Base-by-base conservation (phyloP, 495 filamentous ascomycete genomes). In the Hypomontagnella monticulosa region DNA sequence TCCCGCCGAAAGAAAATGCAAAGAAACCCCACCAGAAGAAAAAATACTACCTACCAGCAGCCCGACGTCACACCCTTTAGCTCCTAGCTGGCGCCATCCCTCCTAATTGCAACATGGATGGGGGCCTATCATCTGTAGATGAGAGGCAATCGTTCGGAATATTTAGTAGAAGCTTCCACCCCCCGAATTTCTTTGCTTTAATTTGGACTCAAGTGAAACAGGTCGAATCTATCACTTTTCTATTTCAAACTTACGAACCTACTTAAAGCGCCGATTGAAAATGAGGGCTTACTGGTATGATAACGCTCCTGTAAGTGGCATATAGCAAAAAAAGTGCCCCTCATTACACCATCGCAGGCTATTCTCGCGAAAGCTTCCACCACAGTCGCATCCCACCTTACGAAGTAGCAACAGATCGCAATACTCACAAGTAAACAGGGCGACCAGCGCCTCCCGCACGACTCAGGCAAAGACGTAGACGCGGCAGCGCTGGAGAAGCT, bases 231-330 rank as follows among this genome's bases (percentile, higher is more conserved):
- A 11, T 12, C 3, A 19, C 8, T 43, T 20, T 37, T 36, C 33
- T 11, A 18, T 10, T 51, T 15, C 10, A 34, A 40, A 47, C 19
- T 4, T 27, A 12, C 19, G 34, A 52, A 34, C 18, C 2, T 3
- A 53, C 5, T 20, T 14, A 30, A 44, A 18, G 16, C 8, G 10
- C 5, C 18, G 10, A 18, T 55, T 48, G 51, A 81, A 72, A 62
- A 95, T 96, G 92, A 89, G 85, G 75, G 90, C 88, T 59, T 96
- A 95, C 79, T 89, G 86, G 82, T 94, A 88, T 76, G 91, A 95
- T 72, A 90, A 94, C 77, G 76, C 83, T 66, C 84, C 83, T 61
- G 92, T 94, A 87, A 74, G 88, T 79, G 37, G 14, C 33, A 9
- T 15, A 15, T 11, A 10, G 15, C 27, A 57, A 47, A n/a, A 63